Evolutionary conservation across 208 protist species (phyloP), one percentile per base, ranked within the genome.

Genomic region (Leishmania major): DNA sequence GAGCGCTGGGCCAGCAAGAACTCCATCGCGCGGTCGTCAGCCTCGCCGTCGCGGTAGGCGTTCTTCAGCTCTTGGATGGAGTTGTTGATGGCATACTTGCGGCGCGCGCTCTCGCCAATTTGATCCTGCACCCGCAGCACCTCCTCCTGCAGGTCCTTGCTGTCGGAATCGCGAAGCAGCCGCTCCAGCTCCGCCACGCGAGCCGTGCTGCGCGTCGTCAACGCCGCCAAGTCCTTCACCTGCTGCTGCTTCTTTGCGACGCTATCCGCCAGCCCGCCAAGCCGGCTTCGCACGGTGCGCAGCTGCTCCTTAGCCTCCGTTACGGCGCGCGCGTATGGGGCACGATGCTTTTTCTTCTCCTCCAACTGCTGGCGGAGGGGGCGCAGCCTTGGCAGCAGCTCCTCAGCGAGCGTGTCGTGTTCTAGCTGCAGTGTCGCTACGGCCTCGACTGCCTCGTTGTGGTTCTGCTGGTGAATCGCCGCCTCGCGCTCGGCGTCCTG

Each of bases 361-460:
- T 99, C 99, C 59, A 99, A 90, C 80, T 97, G 82, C 67, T 93
- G 87, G 49, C 98, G 96, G 28, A 99, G 88, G 3, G 93, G 89
- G 0, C 89, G 86, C 75, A 96, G 89, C 74, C 88, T 86, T 17
- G 86, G 90, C 45, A 98, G 91, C 53, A 99, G 90, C 19, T 85
- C 81, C 53, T 98, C 90, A 31, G 89, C 94, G 66, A 96, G 90
- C 25, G 84, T 79, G 11, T 96, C 90, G 75, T 98, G 90, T 81
- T 95, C 72, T 35, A 72, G 78, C 40, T 94, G 91, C 25, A 97
- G 77, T 25, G 57, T 40, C 35, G 49, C 37, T 22, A 76, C 81
- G 7, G 86, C 85, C 13, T 87, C 83, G 1, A 89, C 85, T 22
- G 91, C 89, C 81, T 98, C 93, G 22, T 96, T 87, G 51, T 97